phyloP scores from a whole-genome alignment of 768 basidiomycete genomes.

The Boletellus sp. region DNA sequence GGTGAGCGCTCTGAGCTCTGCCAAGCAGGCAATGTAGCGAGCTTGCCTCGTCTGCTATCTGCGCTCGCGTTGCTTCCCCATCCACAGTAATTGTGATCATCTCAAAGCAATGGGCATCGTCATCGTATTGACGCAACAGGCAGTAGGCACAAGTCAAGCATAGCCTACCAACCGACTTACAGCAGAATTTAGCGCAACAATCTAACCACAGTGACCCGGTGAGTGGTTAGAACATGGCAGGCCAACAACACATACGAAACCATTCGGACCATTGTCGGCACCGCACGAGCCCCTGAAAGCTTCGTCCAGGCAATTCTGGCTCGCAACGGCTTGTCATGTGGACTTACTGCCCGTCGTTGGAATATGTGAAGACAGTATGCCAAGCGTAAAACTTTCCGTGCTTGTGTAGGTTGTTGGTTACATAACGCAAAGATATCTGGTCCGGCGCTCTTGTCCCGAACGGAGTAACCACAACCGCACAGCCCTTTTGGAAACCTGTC shows the following conservation, averaged over 20 bases:
- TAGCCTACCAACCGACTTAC: conserved; percentile 25
- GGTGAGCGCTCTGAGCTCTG: not conserved
- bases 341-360: conserved; percentile 25
- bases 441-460: no score
- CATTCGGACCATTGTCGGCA: conserved; percentile 15
- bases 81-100: conserved; percentile 40
- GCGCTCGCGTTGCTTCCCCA: conserved; percentile 38
- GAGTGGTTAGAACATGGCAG: not conserved
- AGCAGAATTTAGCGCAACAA: conserved; percentile 41
- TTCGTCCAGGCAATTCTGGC: not conserved
- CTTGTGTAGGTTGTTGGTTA: no score
- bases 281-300: conserved; percentile 42
- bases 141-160: not conserved
- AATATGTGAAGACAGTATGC: conserved; percentile 25
- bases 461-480: no score
- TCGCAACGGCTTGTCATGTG: not conserved
- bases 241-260: conserved; percentile 22
- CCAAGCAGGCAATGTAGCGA: not conserved
- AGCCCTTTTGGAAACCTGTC: no score
- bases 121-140: conserved; percentile 36
- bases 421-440: no score
- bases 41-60: conserved; percentile 43
- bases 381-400: conserved; percentile 12
- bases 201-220: conserved; percentile 27
- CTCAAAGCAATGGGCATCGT: conserved; percentile 41